Evolutionary conservation across 208 protist species (phyloP).

Genomic region (Naegleria gruberi): DNA sequence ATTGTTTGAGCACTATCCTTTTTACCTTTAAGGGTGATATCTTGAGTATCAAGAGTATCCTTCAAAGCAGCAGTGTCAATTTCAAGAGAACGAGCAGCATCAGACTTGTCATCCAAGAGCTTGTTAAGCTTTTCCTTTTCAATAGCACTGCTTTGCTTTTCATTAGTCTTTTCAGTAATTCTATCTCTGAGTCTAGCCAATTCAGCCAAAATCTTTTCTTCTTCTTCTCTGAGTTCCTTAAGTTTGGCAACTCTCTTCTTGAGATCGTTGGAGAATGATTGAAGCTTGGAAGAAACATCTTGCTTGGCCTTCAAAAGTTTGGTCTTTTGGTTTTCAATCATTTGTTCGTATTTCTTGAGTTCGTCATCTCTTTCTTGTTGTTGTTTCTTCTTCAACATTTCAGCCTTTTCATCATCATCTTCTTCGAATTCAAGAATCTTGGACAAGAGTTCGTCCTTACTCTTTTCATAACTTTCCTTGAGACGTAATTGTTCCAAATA

Average conservation of each 20-base stretch:
- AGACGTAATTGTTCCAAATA: neutral
- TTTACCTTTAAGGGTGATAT: neutral
- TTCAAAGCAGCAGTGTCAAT: neutral
- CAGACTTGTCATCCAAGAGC: neutral
- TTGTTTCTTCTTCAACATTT: neutral
- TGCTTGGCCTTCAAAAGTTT: neutral
- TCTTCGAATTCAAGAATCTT: neutral
- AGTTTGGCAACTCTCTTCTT: neutral
- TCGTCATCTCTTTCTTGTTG: neutral
- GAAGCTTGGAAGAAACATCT: neutral
- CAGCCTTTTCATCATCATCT: neutral
- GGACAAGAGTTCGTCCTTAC: neutral
- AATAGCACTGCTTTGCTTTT: neutral
- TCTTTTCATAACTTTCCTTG: neutral
- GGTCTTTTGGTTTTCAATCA: neutral
- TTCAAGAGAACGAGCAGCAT: neutral
- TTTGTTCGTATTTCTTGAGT: neutral
- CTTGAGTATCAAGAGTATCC: neutral
- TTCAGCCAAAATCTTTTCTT: neutral
- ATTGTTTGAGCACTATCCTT: neutral
- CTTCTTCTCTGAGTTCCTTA: neutral
- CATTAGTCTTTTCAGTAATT: neutral
- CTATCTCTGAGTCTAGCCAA: neutral
- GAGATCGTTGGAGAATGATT: neutral
- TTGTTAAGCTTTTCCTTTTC: neutral